Base-by-base conservation (phyloP, 2,329 filamentous ascomycete genomes). In the Xylariaceae sp. region DNA sequence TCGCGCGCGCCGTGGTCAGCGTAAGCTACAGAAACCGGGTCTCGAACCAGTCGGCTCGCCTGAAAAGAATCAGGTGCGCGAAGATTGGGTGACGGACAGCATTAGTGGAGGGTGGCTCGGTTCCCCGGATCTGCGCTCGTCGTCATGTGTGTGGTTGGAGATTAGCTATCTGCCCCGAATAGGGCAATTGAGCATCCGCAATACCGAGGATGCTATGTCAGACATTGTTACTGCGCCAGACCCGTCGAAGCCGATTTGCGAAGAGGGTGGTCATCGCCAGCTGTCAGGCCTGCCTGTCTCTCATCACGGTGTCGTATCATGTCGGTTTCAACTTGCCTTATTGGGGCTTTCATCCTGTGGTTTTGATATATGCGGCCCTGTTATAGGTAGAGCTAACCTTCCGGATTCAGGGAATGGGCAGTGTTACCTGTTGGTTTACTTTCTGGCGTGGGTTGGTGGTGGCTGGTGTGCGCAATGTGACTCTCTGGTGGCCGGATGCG, bases 161-260 rank as follows among this genome's bases (percentile, higher is more conserved):
- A 34, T 6, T 5, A 10, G 29, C 6, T 7, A 30, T 30, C 6
- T 34, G 39, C 43, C 45, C 39, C 21, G 47, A 42, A 46, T 22
- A 32, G 40, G 18, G 37, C 39, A 22, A 12, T 43, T 15, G 49
- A 26, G 26, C 26, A 26, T n/a, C n/a, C n/a, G n/a, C n/a, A n/a
- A n/a, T 26, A 8, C 26, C 8, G 26, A 43, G 26, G 52, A 53
- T 55, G 55, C n/a, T n/a, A n/a, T n/a, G 55, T 55, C 55, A 55
- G 55, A 55, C 42, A 16, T 39, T 19, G 13, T 34, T 34, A 12
- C n/a, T n/a, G n/a, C n/a, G n/a, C n/a, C n/a, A n/a, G n/a, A n/a
- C 9, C 9, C 10, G 13, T 12, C 29, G 9, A 34, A 34, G 32
- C 32, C 21, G 22, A 19, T 4, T 16, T 18, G 19, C 29, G 19